Evolutionary conservation across 306 rosid species (phyloP).

Genomic region (Comarum palustre): DNA sequence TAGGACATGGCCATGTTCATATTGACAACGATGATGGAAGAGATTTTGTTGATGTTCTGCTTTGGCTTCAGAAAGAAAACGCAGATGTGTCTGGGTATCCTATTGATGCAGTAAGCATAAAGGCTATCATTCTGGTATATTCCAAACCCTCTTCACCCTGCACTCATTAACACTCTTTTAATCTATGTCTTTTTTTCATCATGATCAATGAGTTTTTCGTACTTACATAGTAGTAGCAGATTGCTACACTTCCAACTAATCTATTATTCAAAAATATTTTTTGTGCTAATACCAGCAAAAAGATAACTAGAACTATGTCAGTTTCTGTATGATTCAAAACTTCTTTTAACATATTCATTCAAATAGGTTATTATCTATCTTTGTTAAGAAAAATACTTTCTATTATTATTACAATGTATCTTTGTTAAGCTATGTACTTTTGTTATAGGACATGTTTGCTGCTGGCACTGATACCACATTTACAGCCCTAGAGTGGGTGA

Average conservation of each 20-base stretch:
- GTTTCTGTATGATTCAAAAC: not conserved
- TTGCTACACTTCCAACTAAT: not conserved
- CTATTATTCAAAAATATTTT: not conserved
- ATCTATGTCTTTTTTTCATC: not conserved
- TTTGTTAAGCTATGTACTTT: not conserved
- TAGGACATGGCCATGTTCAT: not conserved
- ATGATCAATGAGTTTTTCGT: not conserved
- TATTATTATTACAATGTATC: not conserved
- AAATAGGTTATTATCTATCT: not conserved
- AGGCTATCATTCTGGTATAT: constrained; percentile 39
- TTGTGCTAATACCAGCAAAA: not conserved
- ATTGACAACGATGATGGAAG: not conserved
- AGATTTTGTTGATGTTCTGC: constrained; percentile 55
- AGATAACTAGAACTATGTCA: not conserved
- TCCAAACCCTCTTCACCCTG: not conserved
- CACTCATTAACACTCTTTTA: not conserved
- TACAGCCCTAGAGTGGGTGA: constrained; percentile 2
- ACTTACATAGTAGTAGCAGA: not conserved
- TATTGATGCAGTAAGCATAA: constrained; percentile 20
- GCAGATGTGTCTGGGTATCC: constrained; percentile 30
- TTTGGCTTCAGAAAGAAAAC: constrained; percentile 30
- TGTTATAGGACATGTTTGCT: constrained; percentile 7
- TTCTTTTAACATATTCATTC: not conserved
- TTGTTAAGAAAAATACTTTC: not conserved
- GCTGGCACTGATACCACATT: not conserved